These are phyloP conservation scores for Neocatenulostroma microsporum DNA, from an alignment of 2,329 filamentous ascomycete species.

Conservation along the genomic window DNA sequence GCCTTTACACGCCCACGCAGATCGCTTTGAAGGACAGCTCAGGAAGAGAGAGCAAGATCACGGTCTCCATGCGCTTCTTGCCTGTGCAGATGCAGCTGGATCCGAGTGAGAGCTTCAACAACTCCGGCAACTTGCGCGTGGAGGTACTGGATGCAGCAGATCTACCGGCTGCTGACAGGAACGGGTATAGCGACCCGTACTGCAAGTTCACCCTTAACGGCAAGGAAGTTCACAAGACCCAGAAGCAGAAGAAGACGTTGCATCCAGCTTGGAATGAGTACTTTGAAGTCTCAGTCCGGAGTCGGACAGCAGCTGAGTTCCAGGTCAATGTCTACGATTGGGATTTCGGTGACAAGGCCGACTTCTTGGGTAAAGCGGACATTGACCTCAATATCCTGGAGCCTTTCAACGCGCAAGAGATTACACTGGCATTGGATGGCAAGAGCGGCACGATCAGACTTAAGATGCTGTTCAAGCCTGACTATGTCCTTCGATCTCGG, in stretches of 20 bases:
- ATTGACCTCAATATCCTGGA: conserved; percentile 75
- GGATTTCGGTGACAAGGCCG: conserved; percentile 92
- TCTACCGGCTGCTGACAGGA: conserved; percentile 87
- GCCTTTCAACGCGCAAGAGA: conserved; percentile 73
- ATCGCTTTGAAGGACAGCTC: conserved; percentile 72
- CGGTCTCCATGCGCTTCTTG: conserved; percentile 88
- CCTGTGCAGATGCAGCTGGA: conserved; percentile 91
- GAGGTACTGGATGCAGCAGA: conserved; percentile 80
- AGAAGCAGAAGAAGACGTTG: conserved; percentile 92
- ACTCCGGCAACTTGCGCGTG: conserved; percentile 92
- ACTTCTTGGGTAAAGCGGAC: conserved; percentile 69
- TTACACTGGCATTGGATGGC: conserved; percentile 69
- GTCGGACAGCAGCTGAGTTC: conserved; percentile 78
- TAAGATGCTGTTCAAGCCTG: conserved; percentile 83
- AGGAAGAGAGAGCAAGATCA: conserved; percentile 69
- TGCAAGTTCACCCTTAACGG: conserved; percentile 90
- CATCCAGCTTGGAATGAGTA: conserved; percentile 93
- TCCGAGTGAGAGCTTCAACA: conserved; percentile 95
- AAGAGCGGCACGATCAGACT: conserved; percentile 79
- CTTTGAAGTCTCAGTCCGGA: conserved; percentile 77
- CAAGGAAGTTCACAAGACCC: conserved; percentile 87
- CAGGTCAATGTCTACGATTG: conserved; percentile 82
- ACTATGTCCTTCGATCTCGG: conserved; percentile 77
- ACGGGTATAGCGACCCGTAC: conserved; percentile 95
- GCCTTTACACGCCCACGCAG: conserved; percentile 77